Base-by-base conservation (phyloP, 345 rosid species). In the Murraya koenigii region DNA sequence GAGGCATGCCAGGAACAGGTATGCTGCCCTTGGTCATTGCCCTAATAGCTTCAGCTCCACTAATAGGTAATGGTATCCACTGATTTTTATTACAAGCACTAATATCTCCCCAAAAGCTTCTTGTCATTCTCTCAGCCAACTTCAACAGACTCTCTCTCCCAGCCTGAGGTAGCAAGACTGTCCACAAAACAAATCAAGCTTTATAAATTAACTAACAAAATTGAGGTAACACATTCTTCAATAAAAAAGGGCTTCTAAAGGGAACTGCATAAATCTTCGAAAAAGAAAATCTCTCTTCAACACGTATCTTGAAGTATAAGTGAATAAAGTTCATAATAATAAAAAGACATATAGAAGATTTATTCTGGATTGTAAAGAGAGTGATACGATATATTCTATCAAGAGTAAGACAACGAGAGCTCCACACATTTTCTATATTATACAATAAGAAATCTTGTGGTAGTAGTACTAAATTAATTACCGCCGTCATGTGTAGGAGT, bases 51-150 rank as follows among this genome's bases (percentile, higher is more conserved):
- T 78, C 78, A 33, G 49, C 81, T 39, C 77, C 84, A 33, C 1
- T 5, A 22, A 60, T 7, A 44, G 80, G 78, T 9, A 85, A 65
- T 13, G 80, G 55, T 66, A 25, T 62, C 95, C 95, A 91, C 0
- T 28, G 8, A 30, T 84, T 82, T n/a, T 44, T 41, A 15, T 23
- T 54, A 0, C 76, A 78, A 41, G 80, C 80, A 66, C 74, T 63
- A 1, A 75, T 3, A 7, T 78, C 80, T 19, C n/a, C 44, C 66
- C 81, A 84, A 63, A 80, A 91, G 28, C 36, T 80, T 56, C 77
- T 78, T 44, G 71, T 76, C 88, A 89, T 84, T 30, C 81, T 83
- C 33, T 78, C 87, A 5, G 82, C 77, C 58, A 89, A 72, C 81
- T 78, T 83, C 63, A 91, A 30, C 62, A 88, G 30, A 25, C 79